These are phyloP conservation scores for Stephanodiscus minutulus DNA, from an alignment of 108 stramenopile species.

Conservation along the genomic window DNA sequence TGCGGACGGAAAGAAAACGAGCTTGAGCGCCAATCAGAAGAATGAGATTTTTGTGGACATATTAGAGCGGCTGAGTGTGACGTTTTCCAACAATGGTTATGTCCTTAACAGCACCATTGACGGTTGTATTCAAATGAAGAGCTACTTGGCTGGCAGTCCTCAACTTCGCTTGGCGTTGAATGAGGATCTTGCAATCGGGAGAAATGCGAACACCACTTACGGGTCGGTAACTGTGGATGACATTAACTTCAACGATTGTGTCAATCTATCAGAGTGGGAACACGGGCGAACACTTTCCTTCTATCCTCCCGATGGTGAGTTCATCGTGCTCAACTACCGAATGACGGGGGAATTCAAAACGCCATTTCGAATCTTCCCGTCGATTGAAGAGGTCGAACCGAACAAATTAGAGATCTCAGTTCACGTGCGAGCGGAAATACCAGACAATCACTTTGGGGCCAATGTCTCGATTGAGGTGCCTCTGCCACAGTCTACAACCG, in stretches of 20 bases:
- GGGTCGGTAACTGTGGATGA: conserved; percentile 90
- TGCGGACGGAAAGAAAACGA: conserved; percentile 67
- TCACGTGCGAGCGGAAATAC: conserved; percentile 95
- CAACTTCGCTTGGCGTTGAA: conserved; percentile 97
- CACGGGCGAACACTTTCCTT: conserved; percentile 85
- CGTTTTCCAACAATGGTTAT: conserved; percentile 98
- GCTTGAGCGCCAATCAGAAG: conserved; percentile 73
- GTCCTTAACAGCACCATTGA: conserved; percentile 98
- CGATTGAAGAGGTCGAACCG: conserved; percentile 91
- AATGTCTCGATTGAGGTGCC: conserved; percentile 93
- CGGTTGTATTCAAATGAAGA: conserved; percentile 98
- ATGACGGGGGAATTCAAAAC: conserved; percentile 96
- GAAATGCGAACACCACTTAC: conserved; percentile 58
- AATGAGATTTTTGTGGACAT: conserved; percentile 99
- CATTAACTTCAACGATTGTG: conserved; percentile 99
- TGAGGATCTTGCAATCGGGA: conserved; percentile 97
- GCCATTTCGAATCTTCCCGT: conserved; percentile 97
- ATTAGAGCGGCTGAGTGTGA: conserved; percentile 95
- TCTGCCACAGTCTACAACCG: conserved; percentile 78
- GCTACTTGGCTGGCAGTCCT: conserved; percentile 95
- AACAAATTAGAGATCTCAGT: conserved; percentile 88
- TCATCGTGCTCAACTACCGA: conserved; percentile 97
- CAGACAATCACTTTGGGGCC: conserved; percentile 94
- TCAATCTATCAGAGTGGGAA: conserved; percentile 96
- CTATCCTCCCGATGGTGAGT: conserved; percentile 99